phyloP scores from a whole-genome alignment of 2,329 filamentous ascomycete species.

The Phialophora tarda region DNA sequence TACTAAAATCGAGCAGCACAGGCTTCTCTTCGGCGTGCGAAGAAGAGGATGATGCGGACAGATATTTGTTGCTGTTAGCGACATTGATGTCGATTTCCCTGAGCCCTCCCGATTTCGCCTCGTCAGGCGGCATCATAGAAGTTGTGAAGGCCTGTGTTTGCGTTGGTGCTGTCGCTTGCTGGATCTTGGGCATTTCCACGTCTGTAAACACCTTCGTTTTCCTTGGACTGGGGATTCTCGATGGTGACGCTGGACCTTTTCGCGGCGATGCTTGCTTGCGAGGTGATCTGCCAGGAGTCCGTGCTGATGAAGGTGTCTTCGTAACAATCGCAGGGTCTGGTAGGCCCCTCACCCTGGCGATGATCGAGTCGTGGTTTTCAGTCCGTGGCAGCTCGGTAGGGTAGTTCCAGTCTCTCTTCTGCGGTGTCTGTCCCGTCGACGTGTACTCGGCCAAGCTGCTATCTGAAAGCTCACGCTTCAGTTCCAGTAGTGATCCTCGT shows the following conservation, averaged over 20 bases:
- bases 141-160: slow-evolving; percentile 38
- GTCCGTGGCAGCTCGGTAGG: slow-evolving; percentile 80
- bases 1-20: slow-evolving; percentile 36
- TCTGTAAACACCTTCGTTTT: slow-evolving; percentile 63
- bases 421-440: slow-evolving; percentile 83
- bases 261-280: slow-evolving; percentile 37
- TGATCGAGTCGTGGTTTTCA: slow-evolving; percentile 62
- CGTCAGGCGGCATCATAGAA: slow-evolving; percentile 2
- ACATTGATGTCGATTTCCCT: slow-evolving; percentile 60
- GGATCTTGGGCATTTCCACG: slow-evolving; percentile 46
- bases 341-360: slow-evolving; percentile 57
- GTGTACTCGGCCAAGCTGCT: slow-evolving; percentile 77
- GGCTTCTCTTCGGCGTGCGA: slow-evolving; percentile 36
- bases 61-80: slow-evolving; percentile 39
- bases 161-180: slow-evolving; percentile 40
- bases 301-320: slow-evolving; percentile 41
- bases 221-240: slow-evolving; percentile 49
- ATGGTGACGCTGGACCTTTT: slow-evolving; percentile 34
- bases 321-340: slow-evolving; percentile 38
- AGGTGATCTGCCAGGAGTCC: slow-evolving; percentile 39
- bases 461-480: slow-evolving; percentile 71
- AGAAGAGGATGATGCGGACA: slow-evolving; percentile 21
- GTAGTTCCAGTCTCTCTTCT: slow-evolving; percentile 80
- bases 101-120: slow-evolving; percentile 41
- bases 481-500: slow-evolving; percentile 40